Base-by-base conservation (phyloP, 257 asterid species). In the Striga asiatica region DNA sequence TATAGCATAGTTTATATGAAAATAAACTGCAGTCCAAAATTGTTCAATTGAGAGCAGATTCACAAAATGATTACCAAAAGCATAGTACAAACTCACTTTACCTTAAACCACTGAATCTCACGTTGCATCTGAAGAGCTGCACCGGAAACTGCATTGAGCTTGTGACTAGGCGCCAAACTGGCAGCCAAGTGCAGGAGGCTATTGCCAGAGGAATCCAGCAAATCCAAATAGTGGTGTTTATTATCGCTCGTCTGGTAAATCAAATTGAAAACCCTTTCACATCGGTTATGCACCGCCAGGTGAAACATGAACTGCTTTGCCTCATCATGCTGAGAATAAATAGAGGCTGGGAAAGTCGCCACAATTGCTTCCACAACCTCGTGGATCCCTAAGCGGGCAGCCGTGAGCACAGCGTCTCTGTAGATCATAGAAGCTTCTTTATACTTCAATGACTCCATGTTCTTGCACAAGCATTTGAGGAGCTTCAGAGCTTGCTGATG, bases 41-140 rank as follows among this genome's bases (percentile, higher is more conserved):
- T n/a, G n/a, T n/a, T n/a, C n/a, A n/a, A n/a, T n/a, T n/a, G n/a
- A n/a, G n/a, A n/a, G n/a, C n/a, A n/a, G n/a, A n/a, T n/a, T n/a
- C n/a, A n/a, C n/a, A n/a, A n/a, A n/a, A n/a, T n/a, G n/a, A n/a
- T n/a, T n/a, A n/a, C n/a, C n/a, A n/a, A n/a, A n/a, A n/a, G n/a
- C n/a, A n/a, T n/a, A n/a, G n/a, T n/a, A n/a, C n/a, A n/a, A n/a
- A n/a, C n/a, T n/a, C n/a, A n/a, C n/a, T 24, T 16, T 29, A 63
- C 69, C 42, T 49, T 55, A 38, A 25, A 71, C 76, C 72, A 60
- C 17, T 43, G 52, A 9, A 59, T 6, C 21, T 70, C 71, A 1
- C 56, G 54, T 12, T 70, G 75, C 75, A 70, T 58, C 32, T 64
- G 64, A 17, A 70, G 29, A 18, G 66, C 58, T 0, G 71, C 51